phyloP scores from a whole-genome alignment of 1,139 yeast genomes.

The Insectozyma bohioensis region DNA sequence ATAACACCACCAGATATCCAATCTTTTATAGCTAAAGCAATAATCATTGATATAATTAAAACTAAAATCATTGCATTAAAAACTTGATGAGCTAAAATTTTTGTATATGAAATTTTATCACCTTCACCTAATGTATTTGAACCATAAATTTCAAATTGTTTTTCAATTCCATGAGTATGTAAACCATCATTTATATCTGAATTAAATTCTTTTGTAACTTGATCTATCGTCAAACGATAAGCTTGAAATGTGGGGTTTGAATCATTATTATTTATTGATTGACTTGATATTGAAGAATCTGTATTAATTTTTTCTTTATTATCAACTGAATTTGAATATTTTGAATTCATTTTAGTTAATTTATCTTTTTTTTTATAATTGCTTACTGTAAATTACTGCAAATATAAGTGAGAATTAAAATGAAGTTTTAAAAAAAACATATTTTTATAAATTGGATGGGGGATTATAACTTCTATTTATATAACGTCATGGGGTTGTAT shows the following conservation, averaged over 20 bases:
- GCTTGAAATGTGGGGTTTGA: constrained; percentile 1
- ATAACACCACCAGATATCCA: constrained; percentile 87
- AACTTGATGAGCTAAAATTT: constrained; percentile 65
- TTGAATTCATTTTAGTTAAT: constrained; percentile 5
- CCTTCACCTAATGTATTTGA: constrained; percentile 63
- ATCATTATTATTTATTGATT: constrained; percentile 4
- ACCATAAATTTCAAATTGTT: constrained; percentile 41
- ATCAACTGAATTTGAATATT: constrained; percentile 7
- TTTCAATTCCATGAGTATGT: constrained; percentile 31
- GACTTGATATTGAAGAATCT: constrained; percentile 11
- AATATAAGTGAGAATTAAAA: constrained; percentile 1
- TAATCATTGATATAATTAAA: constrained; percentile 69
- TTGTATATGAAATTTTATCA: constrained; percentile 52
- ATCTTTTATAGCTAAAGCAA: constrained; percentile 72
- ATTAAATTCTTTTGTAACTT: constrained; percentile 35
- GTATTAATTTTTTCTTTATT: constrained; percentile 9
- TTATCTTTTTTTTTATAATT: no score
- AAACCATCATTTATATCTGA: constrained; percentile 53
- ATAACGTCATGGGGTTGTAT: no score
- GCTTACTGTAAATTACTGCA: no score
- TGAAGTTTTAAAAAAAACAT: not conserved
- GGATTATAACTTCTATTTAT: no score
- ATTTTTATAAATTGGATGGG: not conserved
- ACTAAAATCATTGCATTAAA: constrained; percentile 83
- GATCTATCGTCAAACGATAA: constrained; percentile 32